phyloP scores from a whole-genome alignment of 176 grass and related monocot species.

The Guadua angustifolia region DNA sequence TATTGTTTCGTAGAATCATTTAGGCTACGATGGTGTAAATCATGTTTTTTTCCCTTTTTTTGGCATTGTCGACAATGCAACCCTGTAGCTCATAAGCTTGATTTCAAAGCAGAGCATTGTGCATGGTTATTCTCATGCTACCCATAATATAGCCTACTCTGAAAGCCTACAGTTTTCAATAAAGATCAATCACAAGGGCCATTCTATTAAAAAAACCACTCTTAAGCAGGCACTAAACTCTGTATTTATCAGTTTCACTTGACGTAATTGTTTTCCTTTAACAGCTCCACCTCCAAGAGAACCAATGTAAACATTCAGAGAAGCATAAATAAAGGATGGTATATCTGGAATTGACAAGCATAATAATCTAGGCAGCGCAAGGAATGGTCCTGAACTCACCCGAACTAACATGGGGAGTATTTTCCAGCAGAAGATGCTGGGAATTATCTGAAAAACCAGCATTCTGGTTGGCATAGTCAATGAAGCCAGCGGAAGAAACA shows the following conservation, averaged over 20 bases:
- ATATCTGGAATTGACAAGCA: neutral
- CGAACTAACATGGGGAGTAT: neutral
- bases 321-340: neutral
- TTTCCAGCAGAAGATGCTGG: neutral
- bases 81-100: neutral
- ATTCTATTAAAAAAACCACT: neutral
- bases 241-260: neutral
- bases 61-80: neutral
- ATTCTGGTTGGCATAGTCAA: neutral
- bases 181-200: neutral
- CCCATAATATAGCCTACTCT: neutral
- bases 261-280: neutral
- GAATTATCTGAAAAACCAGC: conserved; percentile 7
- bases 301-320: neutral
- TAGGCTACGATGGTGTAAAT: neutral
- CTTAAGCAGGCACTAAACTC: neutral
- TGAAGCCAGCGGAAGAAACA: conserved; percentile 20
- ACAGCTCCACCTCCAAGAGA: neutral
- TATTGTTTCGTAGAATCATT: neutral
- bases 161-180: neutral
- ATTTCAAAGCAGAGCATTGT: neutral
- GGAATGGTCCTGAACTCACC: conserved; percentile 31
- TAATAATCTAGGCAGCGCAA: conserved; percentile 6
- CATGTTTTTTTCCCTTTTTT: neutral
- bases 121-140: neutral